phyloP scores from a whole-genome alignment of 2,329 filamentous ascomycete species.

The Botrytis squamosa region DNA sequence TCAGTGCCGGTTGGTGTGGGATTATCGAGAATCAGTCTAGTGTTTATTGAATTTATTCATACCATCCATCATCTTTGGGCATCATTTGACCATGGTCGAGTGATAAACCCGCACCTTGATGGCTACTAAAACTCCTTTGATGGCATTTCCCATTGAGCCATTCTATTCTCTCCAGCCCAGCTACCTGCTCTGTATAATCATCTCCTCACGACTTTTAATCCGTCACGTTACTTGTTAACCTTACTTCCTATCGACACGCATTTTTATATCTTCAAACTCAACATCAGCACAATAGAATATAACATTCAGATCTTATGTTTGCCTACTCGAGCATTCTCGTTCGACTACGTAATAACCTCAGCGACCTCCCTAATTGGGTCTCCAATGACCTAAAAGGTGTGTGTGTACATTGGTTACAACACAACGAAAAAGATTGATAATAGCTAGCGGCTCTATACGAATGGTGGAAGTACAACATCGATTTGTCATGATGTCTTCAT shows the following conservation, averaged over 20 bases:
- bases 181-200: no score
- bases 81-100: not conserved
- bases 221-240: no score
- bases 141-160: not conserved
- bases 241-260: no score
- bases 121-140: no score
- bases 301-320: not conserved
- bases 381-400: not conserved
- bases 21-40: not conserved
- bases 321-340: not conserved
- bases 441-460: not conserved
- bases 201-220: no score
- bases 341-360: not conserved
- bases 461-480: not conserved
- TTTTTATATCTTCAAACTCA: not conserved
- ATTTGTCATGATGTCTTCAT: not conserved
- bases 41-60: not conserved
- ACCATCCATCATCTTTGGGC: no score
- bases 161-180: not conserved
- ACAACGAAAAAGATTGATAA: not conserved
- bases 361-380: not conserved
- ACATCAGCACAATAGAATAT: not conserved
- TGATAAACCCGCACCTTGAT: not conserved
- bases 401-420: not conserved
- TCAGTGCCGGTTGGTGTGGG: rapidly evolving